Conservation (phyloP, 441 rosid genomes). For the Melastoma candidum region DNA sequence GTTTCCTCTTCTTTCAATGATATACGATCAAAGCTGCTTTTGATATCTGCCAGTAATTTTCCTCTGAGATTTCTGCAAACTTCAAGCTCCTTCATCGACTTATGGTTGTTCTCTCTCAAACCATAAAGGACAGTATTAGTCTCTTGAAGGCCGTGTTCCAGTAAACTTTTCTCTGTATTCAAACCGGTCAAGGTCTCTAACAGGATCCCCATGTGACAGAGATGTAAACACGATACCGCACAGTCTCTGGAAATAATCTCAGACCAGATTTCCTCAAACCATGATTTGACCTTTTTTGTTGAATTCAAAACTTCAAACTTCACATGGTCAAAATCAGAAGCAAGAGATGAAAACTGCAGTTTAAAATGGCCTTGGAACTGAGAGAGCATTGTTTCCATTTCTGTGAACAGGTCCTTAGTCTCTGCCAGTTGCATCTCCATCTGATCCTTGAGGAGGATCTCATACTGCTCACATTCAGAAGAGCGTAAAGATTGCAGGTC, state of each 20-base stretch:
- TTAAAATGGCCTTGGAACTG: conserved; percentile 38
- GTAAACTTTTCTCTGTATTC: conserved; percentile 86
- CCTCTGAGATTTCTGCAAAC: conserved; percentile 70
- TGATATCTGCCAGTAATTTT: conserved; percentile 78
- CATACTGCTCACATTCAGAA: conserved; percentile 45
- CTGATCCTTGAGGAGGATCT: conserved; percentile 56
- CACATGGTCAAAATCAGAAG: conserved; percentile 35
- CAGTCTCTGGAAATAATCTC: conserved; percentile 87
- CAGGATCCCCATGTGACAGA: conserved; percentile 88
- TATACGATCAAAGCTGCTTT: conserved; percentile 66
- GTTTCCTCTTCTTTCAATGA: conserved; percentile 80
- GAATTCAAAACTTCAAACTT: conserved; percentile 52
- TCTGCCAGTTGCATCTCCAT: conserved; percentile 48
- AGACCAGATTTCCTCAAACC: conserved; percentile 97
- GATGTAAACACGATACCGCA: conserved; percentile 85
- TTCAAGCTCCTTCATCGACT: conserved; percentile 76
- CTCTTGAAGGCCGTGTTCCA: conserved; percentile 70
- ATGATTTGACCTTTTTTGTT: conserved; percentile 44
- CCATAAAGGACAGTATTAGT: conserved; percentile 65
- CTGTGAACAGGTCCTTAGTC: conserved; percentile 42
- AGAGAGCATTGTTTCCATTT: conserved; percentile 49
- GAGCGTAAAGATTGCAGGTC: conserved; percentile 44
- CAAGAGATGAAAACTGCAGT: conserved; percentile 36
- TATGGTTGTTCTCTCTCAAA: conserved; percentile 68
- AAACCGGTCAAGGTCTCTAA: conserved; percentile 82